A percentile compares a stretch with the other conserved stretches of the same genome.
Evolutionary conservation across 345 rosid genomes (phyloP).

Genomic region (Ceriops zippeliana): DNA sequence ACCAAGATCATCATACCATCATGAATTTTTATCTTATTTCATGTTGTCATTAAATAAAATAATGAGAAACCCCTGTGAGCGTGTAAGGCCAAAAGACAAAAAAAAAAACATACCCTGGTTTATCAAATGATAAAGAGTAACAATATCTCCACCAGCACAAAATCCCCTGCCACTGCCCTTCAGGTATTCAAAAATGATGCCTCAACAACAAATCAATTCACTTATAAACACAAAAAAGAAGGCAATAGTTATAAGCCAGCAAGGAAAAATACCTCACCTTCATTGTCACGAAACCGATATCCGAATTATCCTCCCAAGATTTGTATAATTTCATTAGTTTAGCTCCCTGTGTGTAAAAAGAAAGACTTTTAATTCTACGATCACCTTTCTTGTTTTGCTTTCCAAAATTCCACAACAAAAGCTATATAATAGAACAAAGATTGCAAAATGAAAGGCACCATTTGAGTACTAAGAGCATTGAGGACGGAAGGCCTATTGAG

Average conservation of each 20-base stretch:
- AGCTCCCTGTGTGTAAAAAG: conserved; percentile 37
- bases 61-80: no score
- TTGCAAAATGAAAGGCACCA: conserved; percentile 40
- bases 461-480: conserved; percentile 71
- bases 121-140: conserved; percentile 54
- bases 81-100: background rate
- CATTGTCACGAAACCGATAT: conserved; percentile 68
- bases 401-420: background rate
- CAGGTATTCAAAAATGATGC: conserved; percentile 23
- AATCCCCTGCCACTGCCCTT: conserved; percentile 96
- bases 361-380: background rate
- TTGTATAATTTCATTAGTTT: conserved; percentile 63
- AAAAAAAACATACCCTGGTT: conserved; percentile 44
- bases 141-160: conserved; percentile 93
- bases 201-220: background rate
- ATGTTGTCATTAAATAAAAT: no score
- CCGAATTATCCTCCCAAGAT: conserved; percentile 83
- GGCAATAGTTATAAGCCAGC: background rate
- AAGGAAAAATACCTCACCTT: conserved; percentile 47
- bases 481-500: conserved; percentile 79
- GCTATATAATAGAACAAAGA: background rate
- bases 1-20: background rate
- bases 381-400: background rate
- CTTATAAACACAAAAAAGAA: background rate
- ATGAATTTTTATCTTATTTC: no score